Evolutionary conservation across 352 stramenopile genomes (phyloP).

Genomic region (Globisporangium emineosum): DNA sequence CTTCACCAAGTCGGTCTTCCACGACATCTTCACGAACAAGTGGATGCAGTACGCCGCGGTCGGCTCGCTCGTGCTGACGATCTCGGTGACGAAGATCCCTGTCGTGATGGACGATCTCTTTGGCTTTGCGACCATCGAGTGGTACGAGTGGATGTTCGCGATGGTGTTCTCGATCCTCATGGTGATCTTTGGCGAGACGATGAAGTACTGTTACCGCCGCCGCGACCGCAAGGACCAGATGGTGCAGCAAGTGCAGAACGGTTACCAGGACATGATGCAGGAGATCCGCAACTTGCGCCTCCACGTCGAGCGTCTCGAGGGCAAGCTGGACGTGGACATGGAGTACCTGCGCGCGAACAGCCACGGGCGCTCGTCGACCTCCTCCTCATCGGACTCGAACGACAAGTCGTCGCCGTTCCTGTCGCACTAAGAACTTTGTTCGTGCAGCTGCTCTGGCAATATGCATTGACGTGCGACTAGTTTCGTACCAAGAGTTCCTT

Average conservation of each 20-base stretch:
- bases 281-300: slow-evolving; percentile 59
- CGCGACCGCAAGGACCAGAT: slow-evolving; percentile 45
- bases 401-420: slow-evolving; percentile 25
- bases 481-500: background rate
- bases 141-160: slow-evolving; percentile 73
- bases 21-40: slow-evolving; percentile 74
- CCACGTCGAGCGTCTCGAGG: slow-evolving; percentile 60
- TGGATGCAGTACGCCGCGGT: slow-evolving; percentile 74
- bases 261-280: slow-evolving; percentile 40
- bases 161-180: slow-evolving; percentile 68
- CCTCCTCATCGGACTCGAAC: slow-evolving; percentile 43
- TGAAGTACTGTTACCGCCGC: slow-evolving; percentile 63
- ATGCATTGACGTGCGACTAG: background rate
- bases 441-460: background rate
- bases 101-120: slow-evolving; percentile 66
- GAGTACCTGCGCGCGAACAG: slow-evolving; percentile 35
- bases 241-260: slow-evolving; percentile 36
- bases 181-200: slow-evolving; percentile 61
- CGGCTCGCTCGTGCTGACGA: slow-evolving; percentile 51
- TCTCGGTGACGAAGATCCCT: slow-evolving; percentile 68
- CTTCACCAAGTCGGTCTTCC: slow-evolving; percentile 73
- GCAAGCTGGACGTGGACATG: slow-evolving; percentile 49
- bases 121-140: slow-evolving; percentile 65
- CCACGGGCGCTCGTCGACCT: slow-evolving; percentile 51
- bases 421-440: background rate